These are phyloP conservation scores for Vigna nakashimae DNA, from an alignment of 306 rosid genomes.

Conservation along the genomic window DNA sequence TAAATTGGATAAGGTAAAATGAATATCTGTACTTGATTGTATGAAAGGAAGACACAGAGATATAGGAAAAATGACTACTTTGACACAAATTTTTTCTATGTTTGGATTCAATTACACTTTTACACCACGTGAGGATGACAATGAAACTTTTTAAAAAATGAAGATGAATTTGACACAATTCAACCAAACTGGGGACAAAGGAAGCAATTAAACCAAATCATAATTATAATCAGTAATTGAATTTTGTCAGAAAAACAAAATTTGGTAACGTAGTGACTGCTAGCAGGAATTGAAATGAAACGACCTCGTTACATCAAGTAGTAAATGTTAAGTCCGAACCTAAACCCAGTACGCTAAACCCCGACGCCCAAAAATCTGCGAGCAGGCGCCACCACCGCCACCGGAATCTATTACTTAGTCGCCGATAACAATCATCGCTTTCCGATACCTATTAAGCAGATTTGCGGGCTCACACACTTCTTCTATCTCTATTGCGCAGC, in stretches of 20 bases:
- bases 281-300: not conserved
- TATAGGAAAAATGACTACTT: no score
- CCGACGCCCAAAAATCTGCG: constrained; percentile 15
- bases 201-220: no score
- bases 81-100: no score
- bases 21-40: no score
- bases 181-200: no score
- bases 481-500: constrained; percentile 7
- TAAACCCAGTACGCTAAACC: constrained; percentile 41
- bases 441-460: constrained; percentile 19
- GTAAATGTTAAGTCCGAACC: not conserved
- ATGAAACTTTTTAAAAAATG: no score
- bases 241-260: not conserved
- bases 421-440: not conserved
- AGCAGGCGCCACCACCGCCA: constrained; percentile 13
- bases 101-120: no score
- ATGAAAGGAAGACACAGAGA: no score
- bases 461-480: not conserved
- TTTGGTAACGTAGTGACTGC: not conserved
- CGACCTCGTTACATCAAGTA: not conserved
- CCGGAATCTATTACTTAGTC: constrained; percentile 10
- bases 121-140: no score
- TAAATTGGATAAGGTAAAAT: no score
- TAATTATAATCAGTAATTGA: not conserved
- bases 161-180: no score